Percentiles rank a stretch among this genome's conserved stretches.
phyloP scores from a whole-genome alignment of 2,329 filamentous ascomycete species.

The Penicillium brevicompactum region DNA sequence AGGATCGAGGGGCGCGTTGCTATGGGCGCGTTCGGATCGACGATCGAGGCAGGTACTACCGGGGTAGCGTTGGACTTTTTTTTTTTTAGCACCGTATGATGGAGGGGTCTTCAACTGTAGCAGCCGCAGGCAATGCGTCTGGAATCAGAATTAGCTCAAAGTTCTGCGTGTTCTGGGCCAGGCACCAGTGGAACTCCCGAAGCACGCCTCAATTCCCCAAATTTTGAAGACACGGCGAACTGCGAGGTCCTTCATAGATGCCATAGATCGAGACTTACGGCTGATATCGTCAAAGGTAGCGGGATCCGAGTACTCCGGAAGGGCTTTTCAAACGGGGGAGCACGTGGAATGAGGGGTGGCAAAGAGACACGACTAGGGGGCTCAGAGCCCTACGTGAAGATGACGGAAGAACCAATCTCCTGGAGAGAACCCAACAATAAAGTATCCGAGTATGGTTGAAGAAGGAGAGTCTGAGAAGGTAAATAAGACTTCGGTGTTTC shows the following conservation, averaged over 20 bases:
- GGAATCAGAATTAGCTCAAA: conserved; percentile 3
- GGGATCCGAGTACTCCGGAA: conserved; percentile 24
- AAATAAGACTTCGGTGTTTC: conserved; percentile 8
- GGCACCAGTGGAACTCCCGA: not conserved
- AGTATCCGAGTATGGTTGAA: not conserved
- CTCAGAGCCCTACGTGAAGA: conserved; percentile 10
- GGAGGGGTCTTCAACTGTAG: not conserved
- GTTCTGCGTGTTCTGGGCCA: conserved; percentile 3
- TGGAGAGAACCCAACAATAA: not conserved
- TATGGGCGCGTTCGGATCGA: not conserved
- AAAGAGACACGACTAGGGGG: conserved; percentile 9
- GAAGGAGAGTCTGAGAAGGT: conserved; percentile 12
- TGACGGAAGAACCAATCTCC: conserved; percentile 8
- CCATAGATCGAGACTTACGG: conserved; percentile 15
- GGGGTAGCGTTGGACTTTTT: not conserved
- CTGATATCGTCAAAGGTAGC: conserved; percentile 8
- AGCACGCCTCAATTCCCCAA: not conserved
- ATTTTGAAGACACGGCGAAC: not conserved
- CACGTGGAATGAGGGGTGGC: conserved; percentile 24
- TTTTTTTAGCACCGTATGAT: not conserved
- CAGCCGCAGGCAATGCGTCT: conserved; percentile 1
- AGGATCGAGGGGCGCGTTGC: conserved; percentile 10
- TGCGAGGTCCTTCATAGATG: not conserved
- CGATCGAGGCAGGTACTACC: conserved; percentile 18
- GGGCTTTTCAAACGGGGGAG: conserved; percentile 15